Evolutionary conservation across 2,329 filamentous ascomycete species (phyloP).

Genomic region (Moelleriella libera): DNA sequence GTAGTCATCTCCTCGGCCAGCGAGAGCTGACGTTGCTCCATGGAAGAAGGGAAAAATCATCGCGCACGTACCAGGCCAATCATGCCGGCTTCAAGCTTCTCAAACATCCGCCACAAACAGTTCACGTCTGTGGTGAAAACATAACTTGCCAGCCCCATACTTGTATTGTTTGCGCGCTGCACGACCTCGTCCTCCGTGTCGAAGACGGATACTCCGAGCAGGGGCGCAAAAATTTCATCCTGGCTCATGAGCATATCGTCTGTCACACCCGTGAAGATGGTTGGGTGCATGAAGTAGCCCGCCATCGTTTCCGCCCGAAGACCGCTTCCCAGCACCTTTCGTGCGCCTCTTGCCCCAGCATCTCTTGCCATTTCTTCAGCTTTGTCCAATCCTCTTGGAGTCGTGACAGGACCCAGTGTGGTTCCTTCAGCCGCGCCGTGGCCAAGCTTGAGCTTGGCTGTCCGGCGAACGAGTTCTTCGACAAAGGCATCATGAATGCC

Average conservation of each 20-base stretch:
- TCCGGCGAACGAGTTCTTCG: slow-evolving; percentile 35
- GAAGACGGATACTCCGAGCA: slow-evolving; percentile 56
- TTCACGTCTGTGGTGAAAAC: slow-evolving; percentile 43
- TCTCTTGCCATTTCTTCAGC: slow-evolving; percentile 39
- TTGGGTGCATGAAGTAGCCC: slow-evolving; percentile 54
- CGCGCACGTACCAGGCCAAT: slow-evolving; percentile 18
- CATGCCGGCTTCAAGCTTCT: slow-evolving; percentile 31
- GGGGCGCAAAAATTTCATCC: slow-evolving; percentile 61
- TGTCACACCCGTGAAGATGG: slow-evolving; percentile 53
- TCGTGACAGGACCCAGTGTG: slow-evolving; percentile 21
- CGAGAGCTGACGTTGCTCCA: neutral
- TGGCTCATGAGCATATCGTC: slow-evolving; percentile 50
- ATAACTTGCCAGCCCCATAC: slow-evolving; percentile 59
- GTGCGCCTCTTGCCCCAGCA: slow-evolving; percentile 46
- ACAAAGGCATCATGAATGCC: slow-evolving; percentile 49
- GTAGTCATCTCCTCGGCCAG: neutral
- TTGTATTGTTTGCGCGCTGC: slow-evolving; percentile 47
- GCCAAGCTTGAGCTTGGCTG: slow-evolving; percentile 40
- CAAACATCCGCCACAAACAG: slow-evolving; percentile 26
- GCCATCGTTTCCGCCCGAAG: slow-evolving; percentile 25
- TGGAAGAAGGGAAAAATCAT: neutral
- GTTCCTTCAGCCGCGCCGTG: slow-evolving; percentile 35
- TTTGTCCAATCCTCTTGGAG: slow-evolving; percentile 17
- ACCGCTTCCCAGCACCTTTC: slow-evolving; percentile 37
- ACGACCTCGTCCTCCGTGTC: slow-evolving; percentile 57